Evolutionary conservation across 2,329 filamentous ascomycete species (phyloP), one percentile per base, ranked within the genome.

Genomic region (Cryoendolithus antarcticus): DNA sequence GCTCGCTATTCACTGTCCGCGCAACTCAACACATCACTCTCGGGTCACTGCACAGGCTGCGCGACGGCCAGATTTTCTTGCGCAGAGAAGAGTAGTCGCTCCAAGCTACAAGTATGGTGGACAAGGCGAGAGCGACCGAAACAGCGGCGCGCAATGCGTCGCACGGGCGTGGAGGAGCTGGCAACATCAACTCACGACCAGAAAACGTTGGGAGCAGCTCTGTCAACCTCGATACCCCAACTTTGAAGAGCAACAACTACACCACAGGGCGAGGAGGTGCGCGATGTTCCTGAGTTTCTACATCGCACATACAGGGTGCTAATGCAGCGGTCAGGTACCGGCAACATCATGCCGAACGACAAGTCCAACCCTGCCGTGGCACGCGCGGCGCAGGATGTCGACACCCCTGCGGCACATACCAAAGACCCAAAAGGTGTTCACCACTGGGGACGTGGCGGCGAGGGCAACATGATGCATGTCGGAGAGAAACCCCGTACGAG

Each of bases 181-280:
- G 69, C 48, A 72, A 72, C 58, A 65, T 71, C 43, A 61, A 54
- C 40, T 59, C 59, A 19, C 58, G 62, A 19, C 56, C 60, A 35
- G 51, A 55, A 32, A 52, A 52, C 38, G 53, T 51, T 35, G 47
- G 53, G 35, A 48, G 58, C 35, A 54, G 57, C 35, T 47, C 59
- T 42, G 64, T 74, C 47, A 82, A 89, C 54, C 75, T 93, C 46
- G 67, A 80, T 53, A 94, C 86, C 1, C 88, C 88, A 1, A 82
- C 76, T 9, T 75, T 96, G 57, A 94, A 93, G 65, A 74, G 74
- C 34, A 66, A 82, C n/a, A 70, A 84, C 48, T 86, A 89, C 56
- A 94, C 88, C 12, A 95, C 88, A 3, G 88, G 88, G 41, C 82
- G 88, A 37, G 88, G 88, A 40, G 88, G 88, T 44, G 79, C 75